Conservation (phyloP, 2,329 filamentous ascomycete genomes). For the Rhynchosporium secalis region DNA sequence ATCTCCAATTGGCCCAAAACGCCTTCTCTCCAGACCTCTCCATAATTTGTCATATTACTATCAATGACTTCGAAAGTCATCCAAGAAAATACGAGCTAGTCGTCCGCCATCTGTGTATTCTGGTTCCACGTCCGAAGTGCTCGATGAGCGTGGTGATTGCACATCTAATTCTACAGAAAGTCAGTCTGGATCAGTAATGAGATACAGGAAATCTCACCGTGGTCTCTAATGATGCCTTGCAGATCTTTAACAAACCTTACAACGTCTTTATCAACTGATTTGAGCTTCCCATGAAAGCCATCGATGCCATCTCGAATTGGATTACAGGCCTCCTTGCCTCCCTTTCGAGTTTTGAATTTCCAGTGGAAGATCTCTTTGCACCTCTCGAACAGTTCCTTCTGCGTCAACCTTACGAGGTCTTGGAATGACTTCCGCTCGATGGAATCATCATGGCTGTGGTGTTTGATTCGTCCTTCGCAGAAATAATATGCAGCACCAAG, state of each 20-base stretch:
- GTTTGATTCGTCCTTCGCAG: slow-evolving; percentile 32
- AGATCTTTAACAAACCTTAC: slow-evolving; percentile 32
- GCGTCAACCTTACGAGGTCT: slow-evolving; percentile 32
- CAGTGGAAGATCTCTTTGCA: slow-evolving; percentile 41
- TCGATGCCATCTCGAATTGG: slow-evolving; percentile 38
- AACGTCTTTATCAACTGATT: slow-evolving; percentile 29
- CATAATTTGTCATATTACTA: neutral
- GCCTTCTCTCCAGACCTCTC: neutral
- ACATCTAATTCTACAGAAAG: slow-evolving; percentile 30
- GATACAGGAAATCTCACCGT: slow-evolving; percentile 29
- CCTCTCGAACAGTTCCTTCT: slow-evolving; percentile 37
- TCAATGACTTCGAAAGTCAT: slow-evolving; percentile 37
- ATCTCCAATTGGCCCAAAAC: too few relatives aligned
- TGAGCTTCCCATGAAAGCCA: slow-evolving; percentile 33
- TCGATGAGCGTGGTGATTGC: slow-evolving; percentile 24
- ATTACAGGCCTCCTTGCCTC: slow-evolving; percentile 39
- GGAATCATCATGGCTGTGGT: slow-evolving; percentile 28
- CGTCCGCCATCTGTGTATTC: slow-evolving; percentile 36
- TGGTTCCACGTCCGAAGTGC: slow-evolving; percentile 20
- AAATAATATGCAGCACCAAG: slow-evolving; percentile 30
- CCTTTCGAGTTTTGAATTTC: slow-evolving; percentile 40
- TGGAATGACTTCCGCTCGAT: slow-evolving; percentile 30
- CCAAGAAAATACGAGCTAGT: slow-evolving; percentile 37
- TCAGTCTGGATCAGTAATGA: slow-evolving; percentile 23
- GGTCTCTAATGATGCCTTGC: slow-evolving; percentile 29